phyloP scores from a whole-genome alignment of 495 filamentous ascomycete species.

The Pseudotulostoma volvatum region DNA sequence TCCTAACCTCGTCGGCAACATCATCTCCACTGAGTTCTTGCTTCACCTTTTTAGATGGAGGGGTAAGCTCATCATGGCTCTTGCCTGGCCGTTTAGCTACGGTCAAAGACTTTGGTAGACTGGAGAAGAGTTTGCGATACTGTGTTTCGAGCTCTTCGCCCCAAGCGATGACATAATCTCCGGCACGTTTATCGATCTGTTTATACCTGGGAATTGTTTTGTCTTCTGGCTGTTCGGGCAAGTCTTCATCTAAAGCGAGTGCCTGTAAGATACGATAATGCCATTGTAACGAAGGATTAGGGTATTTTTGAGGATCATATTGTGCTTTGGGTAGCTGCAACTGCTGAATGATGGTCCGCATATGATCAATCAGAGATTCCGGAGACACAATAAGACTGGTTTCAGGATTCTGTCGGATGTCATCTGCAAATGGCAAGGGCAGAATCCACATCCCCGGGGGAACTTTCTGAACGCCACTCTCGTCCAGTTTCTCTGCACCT shows the following conservation, averaged over 20 bases:
- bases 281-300: conserved; percentile 93
- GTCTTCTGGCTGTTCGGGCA: conserved; percentile 67
- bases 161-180: conserved; percentile 63
- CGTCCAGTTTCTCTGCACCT: conserved; percentile 47
- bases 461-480: conserved; percentile 47
- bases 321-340: conserved; percentile 74
- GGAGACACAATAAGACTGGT: conserved; percentile 40
- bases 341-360: conserved; percentile 69
- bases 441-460: conserved; percentile 84
- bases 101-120: conserved; percentile 16
- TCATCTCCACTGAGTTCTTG: conserved; percentile 23
- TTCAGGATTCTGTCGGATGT: conserved; percentile 60
- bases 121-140: conserved; percentile 24
- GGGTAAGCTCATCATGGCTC: conserved; percentile 15
- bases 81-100: conserved; percentile 32
- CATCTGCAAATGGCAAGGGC: conserved; percentile 79
- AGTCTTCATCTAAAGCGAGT: conserved; percentile 79
- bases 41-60: conserved; percentile 35
- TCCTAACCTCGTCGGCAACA: conserved; percentile 41
- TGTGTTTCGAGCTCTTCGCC: conserved; percentile 44
- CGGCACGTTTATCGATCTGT: conserved; percentile 76
- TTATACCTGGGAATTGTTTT: conserved; percentile 69
- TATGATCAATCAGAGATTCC: conserved; percentile 56
- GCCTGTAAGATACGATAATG: conserved; percentile 92
- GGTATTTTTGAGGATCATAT: conserved; percentile 76